Evolutionary conservation across 176 grass and related monocot species (phyloP), one percentile per base, ranked within the genome.

Genomic region (Juncus effusus): DNA sequence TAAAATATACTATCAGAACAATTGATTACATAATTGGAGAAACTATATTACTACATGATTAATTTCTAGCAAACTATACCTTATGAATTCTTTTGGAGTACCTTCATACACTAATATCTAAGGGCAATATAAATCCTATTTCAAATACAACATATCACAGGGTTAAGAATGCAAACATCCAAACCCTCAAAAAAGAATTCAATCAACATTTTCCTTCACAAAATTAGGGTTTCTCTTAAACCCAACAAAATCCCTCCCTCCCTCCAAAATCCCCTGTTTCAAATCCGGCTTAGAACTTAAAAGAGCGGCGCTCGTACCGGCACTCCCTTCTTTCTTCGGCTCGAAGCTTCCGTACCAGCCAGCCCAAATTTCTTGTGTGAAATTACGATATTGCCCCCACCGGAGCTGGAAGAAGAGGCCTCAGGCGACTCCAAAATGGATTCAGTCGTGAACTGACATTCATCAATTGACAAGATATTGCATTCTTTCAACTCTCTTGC

Each of bases 251-350:
- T 56, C 44, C 44, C 19, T 64, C 14, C 42, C 41, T 56, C 16
- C 59, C 44, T 64, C 42, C 59, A 76, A 76, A 57, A 76, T 56
- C 13, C 5, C 50, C 14, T 45, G 11, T 50, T 51, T n/a, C 41
- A 11, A 73, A 40, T 44, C 51, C 12, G 42, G 13, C n/a, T 16
- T 16, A 69, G 39, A 44, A 16, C 42, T 83, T 59, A 83, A 60
- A 73, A 83, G 3, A 83, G 67, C 5, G 80, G 80, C 4, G 80
- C 67, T 45, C 80, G 80, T 50, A 73, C 57, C 6, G 80, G 80
- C 12, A 73, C 67, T 7, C 67, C 74, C 38, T 83, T 83, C 74
- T 83, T 83, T 67, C 80, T 77, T 40, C 80, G 67, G 74, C 61
- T 77, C 40, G 57, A 52, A 3, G 13, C 51, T 59, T 71, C 73